Percentiles rank a stretch among this genome's conserved stretches.
Conservation (phyloP, 2,329 filamentous ascomycete species). For the Thelonectria discophora region DNA sequence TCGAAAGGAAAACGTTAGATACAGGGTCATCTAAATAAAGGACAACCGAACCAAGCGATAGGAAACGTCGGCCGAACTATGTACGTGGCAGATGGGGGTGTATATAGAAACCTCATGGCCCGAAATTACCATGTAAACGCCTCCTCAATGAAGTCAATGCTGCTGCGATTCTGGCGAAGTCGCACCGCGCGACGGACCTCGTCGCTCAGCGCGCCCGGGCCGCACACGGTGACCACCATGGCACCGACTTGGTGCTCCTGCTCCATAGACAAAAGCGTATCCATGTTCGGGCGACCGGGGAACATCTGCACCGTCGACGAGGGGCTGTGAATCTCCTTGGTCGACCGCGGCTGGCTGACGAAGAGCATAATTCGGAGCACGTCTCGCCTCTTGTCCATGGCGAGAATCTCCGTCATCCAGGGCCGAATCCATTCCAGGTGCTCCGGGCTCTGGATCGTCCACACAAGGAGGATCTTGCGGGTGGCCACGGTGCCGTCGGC, state of each 20-base stretch:
- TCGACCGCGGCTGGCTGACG: slow-evolving; percentile 76
- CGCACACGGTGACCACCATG: slow-evolving; percentile 78
- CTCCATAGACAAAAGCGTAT: slow-evolving; percentile 76
- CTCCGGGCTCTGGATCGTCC: slow-evolving; percentile 82
- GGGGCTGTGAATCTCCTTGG: slow-evolving; percentile 83
- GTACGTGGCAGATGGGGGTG: background rate
- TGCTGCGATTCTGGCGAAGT: slow-evolving; percentile 68
- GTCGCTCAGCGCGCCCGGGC: slow-evolving; percentile 77
- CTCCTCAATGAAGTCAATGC: slow-evolving; percentile 82
- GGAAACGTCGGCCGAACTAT: background rate
- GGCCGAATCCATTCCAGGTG: slow-evolving; percentile 85
- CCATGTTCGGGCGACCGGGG: slow-evolving; percentile 78
- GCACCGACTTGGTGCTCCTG: slow-evolving; percentile 78
- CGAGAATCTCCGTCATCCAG: slow-evolving; percentile 83
- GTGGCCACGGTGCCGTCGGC: slow-evolving; percentile 74
- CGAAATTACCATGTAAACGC: slow-evolving; percentile 70
- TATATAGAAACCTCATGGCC: background rate
- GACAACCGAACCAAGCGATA: slow-evolving; percentile 11
- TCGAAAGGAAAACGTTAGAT: slow-evolving; percentile 22
- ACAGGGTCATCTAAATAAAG: slow-evolving; percentile 22
- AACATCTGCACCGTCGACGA: slow-evolving; percentile 85
- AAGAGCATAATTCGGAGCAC: slow-evolving; percentile 81
- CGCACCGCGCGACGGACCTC: slow-evolving; percentile 76
- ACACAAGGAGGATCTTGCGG: slow-evolving; percentile 77
- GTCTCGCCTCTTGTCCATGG: slow-evolving; percentile 78